These are phyloP conservation scores for Pestalotiopsis fici DNA, from an alignment of 2,329 filamentous ascomycete species.

Conservation along the genomic window DNA sequence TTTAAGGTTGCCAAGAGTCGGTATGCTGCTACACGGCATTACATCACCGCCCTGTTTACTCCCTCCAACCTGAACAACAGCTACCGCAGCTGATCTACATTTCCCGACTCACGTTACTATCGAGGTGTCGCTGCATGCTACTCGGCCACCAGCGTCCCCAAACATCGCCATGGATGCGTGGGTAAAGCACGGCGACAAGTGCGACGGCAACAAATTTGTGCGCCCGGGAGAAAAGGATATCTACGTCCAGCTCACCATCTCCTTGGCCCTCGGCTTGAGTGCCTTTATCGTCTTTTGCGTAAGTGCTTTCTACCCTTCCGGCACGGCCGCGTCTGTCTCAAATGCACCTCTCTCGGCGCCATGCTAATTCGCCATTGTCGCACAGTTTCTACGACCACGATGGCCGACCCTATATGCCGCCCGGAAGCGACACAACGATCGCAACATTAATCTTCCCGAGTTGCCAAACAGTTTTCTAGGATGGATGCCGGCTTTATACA, in stretches of 20 bases:
- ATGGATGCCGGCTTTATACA: constrained; percentile 87
- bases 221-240: constrained; percentile 46
- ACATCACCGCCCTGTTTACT: constrained; percentile 1
- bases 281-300: constrained; percentile 80
- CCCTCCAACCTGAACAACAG: background rate
- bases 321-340: background rate
- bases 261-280: constrained; percentile 66
- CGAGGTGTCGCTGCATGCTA: background rate
- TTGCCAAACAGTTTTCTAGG: constrained; percentile 85
- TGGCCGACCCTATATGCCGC: constrained; percentile 92
- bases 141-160: background rate
- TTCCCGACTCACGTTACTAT: background rate
- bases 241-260: constrained; percentile 71
- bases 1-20: background rate
- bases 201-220: constrained; percentile 17
- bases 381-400: constrained; percentile 79
- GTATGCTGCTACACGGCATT: constrained; percentile 2
- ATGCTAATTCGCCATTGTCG: background rate
- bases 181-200: background rate
- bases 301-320: constrained; percentile 29
- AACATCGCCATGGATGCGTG: constrained; percentile 7
- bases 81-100: background rate
- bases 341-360: constrained; percentile 9
- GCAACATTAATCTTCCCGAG: constrained; percentile 64
- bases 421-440: constrained; percentile 73